Evolutionary conservation across 306 rosid species (phyloP).

Genomic region (Vigna trinervia): DNA sequence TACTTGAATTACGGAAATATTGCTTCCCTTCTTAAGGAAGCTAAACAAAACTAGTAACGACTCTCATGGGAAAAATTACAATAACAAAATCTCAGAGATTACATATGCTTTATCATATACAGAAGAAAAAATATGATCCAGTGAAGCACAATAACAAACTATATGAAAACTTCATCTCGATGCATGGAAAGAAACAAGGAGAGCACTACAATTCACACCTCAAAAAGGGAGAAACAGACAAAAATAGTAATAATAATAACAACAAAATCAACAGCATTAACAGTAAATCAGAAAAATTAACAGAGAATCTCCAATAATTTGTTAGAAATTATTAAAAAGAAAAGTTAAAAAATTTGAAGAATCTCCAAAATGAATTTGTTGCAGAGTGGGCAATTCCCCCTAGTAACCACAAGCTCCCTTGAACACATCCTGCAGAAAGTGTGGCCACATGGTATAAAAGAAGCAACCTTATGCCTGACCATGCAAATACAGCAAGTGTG

Average conservation of each 20-base stretch:
- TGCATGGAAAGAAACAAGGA: background rate
- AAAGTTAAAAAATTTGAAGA: slow-evolving; percentile 74
- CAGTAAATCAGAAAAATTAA: background rate
- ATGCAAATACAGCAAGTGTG: slow-evolving; percentile 76
- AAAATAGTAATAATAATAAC: background rate
- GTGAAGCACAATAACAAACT: background rate
- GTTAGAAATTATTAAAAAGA: background rate
- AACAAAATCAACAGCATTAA: background rate
- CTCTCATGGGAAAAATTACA: no score
- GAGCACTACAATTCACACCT: background rate
- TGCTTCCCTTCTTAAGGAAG: no score
- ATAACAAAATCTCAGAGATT: no score
- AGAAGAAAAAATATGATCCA: background rate
- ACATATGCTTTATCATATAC: no score
- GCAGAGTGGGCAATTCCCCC: slow-evolving; percentile 87
- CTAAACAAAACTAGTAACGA: no score
- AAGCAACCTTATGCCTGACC: slow-evolving; percentile 78
- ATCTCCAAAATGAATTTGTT: slow-evolving; percentile 77
- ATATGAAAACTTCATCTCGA: background rate
- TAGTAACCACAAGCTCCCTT: slow-evolving; percentile 70
- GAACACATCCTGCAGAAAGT: slow-evolving; percentile 87
- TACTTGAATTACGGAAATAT: background rate
- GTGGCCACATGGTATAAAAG: slow-evolving; percentile 76
- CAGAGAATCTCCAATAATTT: background rate
- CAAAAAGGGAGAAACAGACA: background rate